Percentiles rank a stretch among this genome's conserved stretches.
Evolutionary conservation across 345 rosid species (phyloP).

Genomic region (Angophora floribunda): DNA sequence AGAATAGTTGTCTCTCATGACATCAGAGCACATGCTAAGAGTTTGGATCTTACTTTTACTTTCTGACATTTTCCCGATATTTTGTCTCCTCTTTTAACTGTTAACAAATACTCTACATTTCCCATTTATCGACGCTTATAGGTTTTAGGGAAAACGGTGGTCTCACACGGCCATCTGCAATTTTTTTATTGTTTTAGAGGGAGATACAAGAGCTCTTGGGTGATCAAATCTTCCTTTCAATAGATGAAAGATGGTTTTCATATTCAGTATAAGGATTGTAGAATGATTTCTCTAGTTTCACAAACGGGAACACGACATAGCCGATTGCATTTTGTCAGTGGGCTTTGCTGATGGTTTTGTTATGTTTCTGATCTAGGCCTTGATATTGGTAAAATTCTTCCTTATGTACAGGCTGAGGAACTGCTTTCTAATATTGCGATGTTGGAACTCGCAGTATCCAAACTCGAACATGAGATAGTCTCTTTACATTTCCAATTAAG

Average conservation of each 20-base stretch:
- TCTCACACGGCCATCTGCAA: not conserved
- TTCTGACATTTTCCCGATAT: not conserved
- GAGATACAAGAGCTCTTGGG: not conserved
- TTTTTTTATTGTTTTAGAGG: not conserved
- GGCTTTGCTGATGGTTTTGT: not conserved
- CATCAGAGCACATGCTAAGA: not conserved
- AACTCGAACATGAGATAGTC: slow-evolving; percentile 76
- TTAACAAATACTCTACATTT: not conserved
- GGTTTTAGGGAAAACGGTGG: not conserved
- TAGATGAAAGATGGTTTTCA: not conserved
- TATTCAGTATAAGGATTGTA: not conserved
- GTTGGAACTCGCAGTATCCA: slow-evolving; percentile 59
- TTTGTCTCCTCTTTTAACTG: not conserved
- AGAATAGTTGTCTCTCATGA: not conserved
- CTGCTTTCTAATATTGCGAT: slow-evolving; percentile 51
- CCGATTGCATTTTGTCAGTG: not conserved
- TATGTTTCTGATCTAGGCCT: not conserved
- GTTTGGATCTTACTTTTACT: not conserved
- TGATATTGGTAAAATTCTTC: not conserved
- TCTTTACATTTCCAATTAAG: slow-evolving; percentile 86
- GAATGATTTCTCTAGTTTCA: not conserved
- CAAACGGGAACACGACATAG: not conserved
- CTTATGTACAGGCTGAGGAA: slow-evolving; percentile 50
- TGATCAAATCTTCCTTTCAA: not conserved
- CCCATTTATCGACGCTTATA: not conserved